phyloP scores from a whole-genome alignment of 345 rosid genomes.

The Heritiera littoralis region DNA sequence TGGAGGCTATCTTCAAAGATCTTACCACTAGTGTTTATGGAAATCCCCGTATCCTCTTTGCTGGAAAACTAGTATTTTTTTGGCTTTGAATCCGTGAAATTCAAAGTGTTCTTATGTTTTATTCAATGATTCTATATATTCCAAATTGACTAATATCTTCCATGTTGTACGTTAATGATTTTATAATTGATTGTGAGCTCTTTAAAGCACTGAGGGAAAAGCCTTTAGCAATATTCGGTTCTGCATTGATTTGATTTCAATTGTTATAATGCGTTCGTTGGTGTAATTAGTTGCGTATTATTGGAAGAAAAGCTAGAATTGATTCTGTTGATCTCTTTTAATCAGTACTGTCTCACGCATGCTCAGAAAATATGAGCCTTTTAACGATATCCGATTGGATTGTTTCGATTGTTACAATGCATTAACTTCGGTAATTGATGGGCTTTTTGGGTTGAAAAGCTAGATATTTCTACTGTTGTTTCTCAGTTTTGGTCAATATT shows the following conservation, averaged over 20 bases:
- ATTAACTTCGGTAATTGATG: neutral
- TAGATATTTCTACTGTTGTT: neutral
- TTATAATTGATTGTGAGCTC: neutral
- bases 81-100: neutral
- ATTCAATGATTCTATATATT: neutral
- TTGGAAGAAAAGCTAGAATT: neutral
- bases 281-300: neutral
- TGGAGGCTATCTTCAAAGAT: constrained; percentile 78
- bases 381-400: neutral
- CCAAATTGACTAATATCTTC: neutral
- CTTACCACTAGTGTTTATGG: constrained; percentile 65
- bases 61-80: neutral
- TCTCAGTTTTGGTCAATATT: neutral
- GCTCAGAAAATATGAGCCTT: neutral
- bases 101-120: neutral
- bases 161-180: neutral
- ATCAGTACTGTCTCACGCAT: neutral
- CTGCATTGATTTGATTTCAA: neutral
- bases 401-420: neutral
- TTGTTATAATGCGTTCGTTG: neutral
- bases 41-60: constrained; percentile 89
- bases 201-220: neutral
- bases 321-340: neutral
- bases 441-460: neutral
- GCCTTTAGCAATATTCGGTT: neutral